Base-by-base conservation (phyloP, 306 rosid species). In the Styphnolobium japonicum region DNA sequence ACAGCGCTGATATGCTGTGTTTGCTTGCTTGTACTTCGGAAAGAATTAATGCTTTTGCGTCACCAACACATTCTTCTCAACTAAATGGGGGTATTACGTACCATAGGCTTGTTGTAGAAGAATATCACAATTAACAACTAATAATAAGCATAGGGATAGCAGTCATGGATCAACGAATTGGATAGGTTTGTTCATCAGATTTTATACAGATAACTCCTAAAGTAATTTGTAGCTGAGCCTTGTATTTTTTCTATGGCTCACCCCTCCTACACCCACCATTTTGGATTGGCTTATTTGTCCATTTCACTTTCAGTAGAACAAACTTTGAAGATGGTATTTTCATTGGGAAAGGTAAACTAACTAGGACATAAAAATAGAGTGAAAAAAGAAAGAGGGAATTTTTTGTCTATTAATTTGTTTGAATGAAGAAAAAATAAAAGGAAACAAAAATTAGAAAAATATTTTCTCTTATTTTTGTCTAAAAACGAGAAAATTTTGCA, bases 271-370 rank as follows among this genome's bases (percentile, higher is more conserved):
- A 53, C 80, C 83, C 80, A 83, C 72, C 77, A 15, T 46, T 46
- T 83, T 78, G 86, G 83, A 78, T 67, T 57, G 43, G 71, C 49
- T 48, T 68, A 29, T 66, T 83, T 83, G 86, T 78, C 77, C 55
- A n/a, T 49, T 72, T 67, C 80, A 73, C 83, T 73, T 83, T 83
- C 75, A 71, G 80, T 37, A 55, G 31, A 83, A 66, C 80, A 78
- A 78, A 78, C 65, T 33, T 82, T 69, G 73, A 78, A 77, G 52
- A 69, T 40, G 49, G 16, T 53, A 6, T 16, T 31, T 62, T 23
- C 45, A 4, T 19, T 36, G n/a, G 31, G 31, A 27, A 27, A 27
- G 1, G 31, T 27, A 27, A 27, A 27, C 31, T 27, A 27, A n/a
- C n/a, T n/a, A n/a, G 40, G 40, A 36, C 8, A 7, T 7, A 36